These are phyloP conservation scores for Aspergillus sp. DNA, from an alignment of 2,329 filamentous ascomycete species.

Conservation along the genomic window DNA sequence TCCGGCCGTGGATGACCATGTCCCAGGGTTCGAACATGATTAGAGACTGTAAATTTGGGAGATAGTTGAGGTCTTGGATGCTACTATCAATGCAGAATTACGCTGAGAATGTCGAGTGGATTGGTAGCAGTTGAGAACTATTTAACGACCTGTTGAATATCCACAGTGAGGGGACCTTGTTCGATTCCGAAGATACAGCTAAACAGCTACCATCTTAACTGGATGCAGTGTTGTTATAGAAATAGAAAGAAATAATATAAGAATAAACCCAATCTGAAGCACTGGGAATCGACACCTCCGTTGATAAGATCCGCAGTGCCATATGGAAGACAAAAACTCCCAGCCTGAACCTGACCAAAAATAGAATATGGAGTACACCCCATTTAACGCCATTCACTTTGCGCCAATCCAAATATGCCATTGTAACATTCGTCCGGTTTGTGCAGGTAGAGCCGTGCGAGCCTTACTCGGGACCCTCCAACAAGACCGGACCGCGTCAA, in stretches of 20 bases:
- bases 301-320: constrained; percentile 2
- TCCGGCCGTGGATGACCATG: background rate
- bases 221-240: background rate
- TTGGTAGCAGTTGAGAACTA: background rate
- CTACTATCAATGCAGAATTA: background rate
- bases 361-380: constrained; percentile 5
- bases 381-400: constrained; percentile 21
- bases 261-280: background rate
- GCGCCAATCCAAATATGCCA: constrained; percentile 19
- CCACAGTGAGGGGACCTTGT: background rate
- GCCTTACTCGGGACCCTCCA: constrained; percentile 7
- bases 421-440: constrained; percentile 18
- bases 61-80: background rate
- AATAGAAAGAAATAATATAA: background rate
- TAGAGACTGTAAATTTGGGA: background rate
- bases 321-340: background rate
- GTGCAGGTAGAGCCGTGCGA: constrained; percentile 9
- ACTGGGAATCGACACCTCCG: background rate
- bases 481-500: background rate
- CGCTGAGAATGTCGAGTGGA: background rate
- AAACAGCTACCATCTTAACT: constrained; percentile 9
- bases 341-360: constrained; percentile 8
- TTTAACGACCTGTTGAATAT: background rate
- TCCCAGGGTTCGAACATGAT: background rate
- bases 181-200: background rate